Percentiles rank a stretch among this genome's conserved stretches.
Conservation (phyloP, 2,329 filamentous ascomycete species). For the Berkeleyomyces basicola region DNA sequence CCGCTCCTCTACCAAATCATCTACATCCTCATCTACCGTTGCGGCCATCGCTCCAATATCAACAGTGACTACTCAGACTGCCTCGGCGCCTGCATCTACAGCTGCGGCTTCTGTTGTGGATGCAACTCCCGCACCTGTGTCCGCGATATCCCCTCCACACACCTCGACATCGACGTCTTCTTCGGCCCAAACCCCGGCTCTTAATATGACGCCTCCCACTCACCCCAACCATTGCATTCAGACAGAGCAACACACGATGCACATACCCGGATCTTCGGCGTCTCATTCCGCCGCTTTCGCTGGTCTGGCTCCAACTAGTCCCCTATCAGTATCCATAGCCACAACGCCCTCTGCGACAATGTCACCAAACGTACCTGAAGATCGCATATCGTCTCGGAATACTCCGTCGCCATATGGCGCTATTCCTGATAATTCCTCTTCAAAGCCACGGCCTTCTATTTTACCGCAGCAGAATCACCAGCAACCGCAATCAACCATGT, state of each 20-base stretch:
- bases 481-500: neutral
- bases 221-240: neutral
- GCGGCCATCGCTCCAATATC: neutral
- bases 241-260: neutral
- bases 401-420: neutral
- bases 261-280: neutral
- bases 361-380: neutral
- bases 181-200: neutral
- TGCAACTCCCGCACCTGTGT: neutral
- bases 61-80: neutral
- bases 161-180: neutral
- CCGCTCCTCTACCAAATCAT: conserved; percentile 10
- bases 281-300: neutral
- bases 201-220: neutral
- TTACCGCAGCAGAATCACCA: neutral
- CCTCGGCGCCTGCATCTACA: neutral
- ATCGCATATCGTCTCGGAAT: neutral
- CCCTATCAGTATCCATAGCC: neutral
- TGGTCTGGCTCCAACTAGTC: neutral
- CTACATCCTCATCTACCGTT: neutral
- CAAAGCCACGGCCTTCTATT: neutral
- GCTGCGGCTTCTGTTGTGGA: neutral
- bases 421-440: neutral
- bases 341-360: neutral
- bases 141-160: neutral